Evolutionary conservation across 768 basidiomycete species (phyloP).

Genomic region (Candolleomyces eurysporus): DNA sequence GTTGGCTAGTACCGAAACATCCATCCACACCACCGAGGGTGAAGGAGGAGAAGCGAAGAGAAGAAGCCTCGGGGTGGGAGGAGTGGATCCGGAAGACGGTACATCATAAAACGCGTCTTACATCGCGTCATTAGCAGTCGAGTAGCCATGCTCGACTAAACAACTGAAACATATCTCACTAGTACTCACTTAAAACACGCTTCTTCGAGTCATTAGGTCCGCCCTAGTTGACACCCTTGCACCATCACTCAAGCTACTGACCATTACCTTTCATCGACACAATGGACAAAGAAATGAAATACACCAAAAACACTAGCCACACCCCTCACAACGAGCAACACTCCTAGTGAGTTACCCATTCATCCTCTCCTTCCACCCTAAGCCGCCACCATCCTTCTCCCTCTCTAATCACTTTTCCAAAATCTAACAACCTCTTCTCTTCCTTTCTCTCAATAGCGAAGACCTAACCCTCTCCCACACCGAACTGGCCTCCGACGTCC

Average conservation of each 20-base stretch:
- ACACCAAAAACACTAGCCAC: neutral
- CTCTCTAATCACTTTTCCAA: neutral
- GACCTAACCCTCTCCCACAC: neutral
- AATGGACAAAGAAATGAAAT: neutral
- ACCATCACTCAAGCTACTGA: neutral
- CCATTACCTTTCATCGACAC: neutral
- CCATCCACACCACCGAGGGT: too few species aligned
- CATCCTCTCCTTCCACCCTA: neutral
- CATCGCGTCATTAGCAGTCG: too few species aligned
- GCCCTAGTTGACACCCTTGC: neutral
- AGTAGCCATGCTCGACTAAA: too few species aligned
- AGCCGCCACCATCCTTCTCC: neutral
- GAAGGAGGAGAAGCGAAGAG: too few species aligned
- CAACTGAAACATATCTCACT: too few species aligned
- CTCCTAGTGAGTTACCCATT: slow-evolving; percentile 32
- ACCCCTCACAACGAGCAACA: slow-evolving; percentile 37
- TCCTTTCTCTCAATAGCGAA: neutral
- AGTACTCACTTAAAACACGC: too few species aligned
- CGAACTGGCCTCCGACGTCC: too few species aligned
- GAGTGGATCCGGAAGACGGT: too few species aligned
- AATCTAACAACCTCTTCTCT: neutral
- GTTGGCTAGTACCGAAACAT: too few species aligned
- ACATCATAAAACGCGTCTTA: too few species aligned
- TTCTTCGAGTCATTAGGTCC: too few species aligned
- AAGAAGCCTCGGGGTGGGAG: too few species aligned